Evolutionary conservation across 2,329 filamentous ascomycete species (phyloP).

Genomic region (Diaporthe vaccinii): DNA sequence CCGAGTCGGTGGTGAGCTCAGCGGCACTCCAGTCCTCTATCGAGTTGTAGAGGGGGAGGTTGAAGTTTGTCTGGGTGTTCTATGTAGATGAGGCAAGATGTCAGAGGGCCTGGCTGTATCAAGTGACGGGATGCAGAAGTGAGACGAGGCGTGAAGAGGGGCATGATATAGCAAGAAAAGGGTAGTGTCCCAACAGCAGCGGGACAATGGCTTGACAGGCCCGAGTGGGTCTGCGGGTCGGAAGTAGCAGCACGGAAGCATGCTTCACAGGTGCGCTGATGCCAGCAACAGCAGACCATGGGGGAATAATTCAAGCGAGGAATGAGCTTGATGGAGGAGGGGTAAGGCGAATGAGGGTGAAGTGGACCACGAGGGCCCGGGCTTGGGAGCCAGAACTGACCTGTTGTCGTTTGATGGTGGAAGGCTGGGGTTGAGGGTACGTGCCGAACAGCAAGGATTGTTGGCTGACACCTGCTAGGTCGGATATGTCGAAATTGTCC

Average conservation of each 20-base stretch:
- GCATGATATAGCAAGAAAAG: conserved; percentile 12
- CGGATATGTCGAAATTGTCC: conserved; percentile 39
- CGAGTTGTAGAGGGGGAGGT: conserved; percentile 43
- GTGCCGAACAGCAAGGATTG: conserved; percentile 39
- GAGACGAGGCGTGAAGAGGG: conserved; percentile 1
- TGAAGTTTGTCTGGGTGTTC: conserved; percentile 31
- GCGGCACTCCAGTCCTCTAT: conserved; percentile 49
- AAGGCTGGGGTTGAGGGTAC: conserved; percentile 39
- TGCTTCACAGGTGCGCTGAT: conserved; percentile 22
- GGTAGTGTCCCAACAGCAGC: background rate
- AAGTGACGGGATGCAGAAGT: background rate
- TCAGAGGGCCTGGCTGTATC: background rate
- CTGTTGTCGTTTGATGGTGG: conserved; percentile 41
- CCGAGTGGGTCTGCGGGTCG: conserved; percentile 33
- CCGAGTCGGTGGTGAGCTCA: conserved; percentile 53
- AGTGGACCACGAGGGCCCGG: conserved; percentile 18
- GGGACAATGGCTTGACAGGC: conserved; percentile 15
- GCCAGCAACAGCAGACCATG: conserved; percentile 34
- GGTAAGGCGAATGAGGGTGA: conserved; percentile 8
- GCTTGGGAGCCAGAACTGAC: conserved; percentile 35
- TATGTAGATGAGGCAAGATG: background rate
- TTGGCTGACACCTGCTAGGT: conserved; percentile 39
- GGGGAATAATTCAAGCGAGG: conserved; percentile 11
- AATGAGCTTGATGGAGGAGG: conserved; percentile 14
- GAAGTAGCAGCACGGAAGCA: background rate